Evolutionary conservation across 2,329 filamentous ascomycete species (phyloP).

Genomic region (Diplodia intermedia): DNA sequence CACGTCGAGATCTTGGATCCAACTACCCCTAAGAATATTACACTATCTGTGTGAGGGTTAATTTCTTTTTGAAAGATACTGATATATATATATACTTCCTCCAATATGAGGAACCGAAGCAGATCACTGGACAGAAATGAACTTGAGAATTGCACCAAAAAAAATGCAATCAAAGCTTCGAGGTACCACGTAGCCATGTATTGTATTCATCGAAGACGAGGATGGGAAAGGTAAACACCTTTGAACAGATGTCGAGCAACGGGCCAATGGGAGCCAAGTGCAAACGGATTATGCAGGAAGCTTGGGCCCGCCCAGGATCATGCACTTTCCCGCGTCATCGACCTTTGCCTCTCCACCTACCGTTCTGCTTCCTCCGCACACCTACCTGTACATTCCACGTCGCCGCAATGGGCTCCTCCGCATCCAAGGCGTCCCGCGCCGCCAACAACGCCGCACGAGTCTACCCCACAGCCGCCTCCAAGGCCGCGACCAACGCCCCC

Average conservation of each 20-base stretch:
- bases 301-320: constrained; percentile 8
- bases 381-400: not conserved
- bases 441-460: constrained; percentile 60
- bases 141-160: no score
- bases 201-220: not conserved
- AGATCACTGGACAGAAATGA: no score
- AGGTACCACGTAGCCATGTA: no score
- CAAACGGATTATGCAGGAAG: constrained; percentile 12
- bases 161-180: no score
- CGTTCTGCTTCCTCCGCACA: not conserved
- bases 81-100: no score
- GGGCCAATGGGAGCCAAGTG: constrained; percentile 8
- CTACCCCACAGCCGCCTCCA: constrained; percentile 60
- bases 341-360: constrained; percentile 12
- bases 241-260: not conserved
- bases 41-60: no score
- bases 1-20: no score
- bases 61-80: no score
- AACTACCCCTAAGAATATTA: no score
- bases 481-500: constrained; percentile 42
- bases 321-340: constrained; percentile 10
- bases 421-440: constrained; percentile 62
- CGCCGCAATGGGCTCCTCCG: constrained; percentile 62
- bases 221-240: not conserved
- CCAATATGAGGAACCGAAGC: no score